These are phyloP conservation scores for Russula olivacea DNA, from an alignment of 768 basidiomycete species.

Conservation along the genomic window DNA sequence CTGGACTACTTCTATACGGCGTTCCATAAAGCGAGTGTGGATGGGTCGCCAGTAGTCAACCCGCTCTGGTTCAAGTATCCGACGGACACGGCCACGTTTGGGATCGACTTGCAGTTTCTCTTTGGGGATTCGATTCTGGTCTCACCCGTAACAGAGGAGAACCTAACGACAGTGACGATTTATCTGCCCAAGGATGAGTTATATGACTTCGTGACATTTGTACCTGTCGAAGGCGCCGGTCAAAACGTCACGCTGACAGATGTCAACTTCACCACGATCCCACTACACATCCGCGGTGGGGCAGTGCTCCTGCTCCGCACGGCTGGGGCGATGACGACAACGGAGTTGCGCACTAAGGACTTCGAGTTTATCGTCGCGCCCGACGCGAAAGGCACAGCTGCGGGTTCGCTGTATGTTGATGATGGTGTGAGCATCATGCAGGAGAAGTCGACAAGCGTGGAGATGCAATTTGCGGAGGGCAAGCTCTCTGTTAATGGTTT, in stretches of 20 bases:
- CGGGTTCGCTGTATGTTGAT: slow-evolving; percentile 54
- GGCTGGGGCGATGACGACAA: slow-evolving; percentile 55
- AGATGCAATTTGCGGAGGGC: slow-evolving; percentile 29
- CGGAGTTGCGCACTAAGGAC: slow-evolving; percentile 45
- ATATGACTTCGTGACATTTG: slow-evolving; percentile 54
- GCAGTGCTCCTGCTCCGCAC: slow-evolving; percentile 51
- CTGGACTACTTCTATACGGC: slow-evolving; percentile 69
- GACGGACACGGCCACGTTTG: slow-evolving; percentile 50
- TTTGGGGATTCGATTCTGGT: slow-evolving; percentile 62
- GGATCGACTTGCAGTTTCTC: slow-evolving; percentile 64
- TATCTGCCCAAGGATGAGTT: slow-evolving; percentile 62
- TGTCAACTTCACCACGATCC: slow-evolving; percentile 52
- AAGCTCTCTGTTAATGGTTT: slow-evolving; percentile 31
- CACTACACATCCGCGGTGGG: slow-evolving; percentile 57
- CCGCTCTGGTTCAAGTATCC: slow-evolving; percentile 67
- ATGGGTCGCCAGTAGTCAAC: slow-evolving; percentile 61
- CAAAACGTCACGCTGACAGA: slow-evolving; percentile 40
- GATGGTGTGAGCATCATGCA: slow-evolving; percentile 50
- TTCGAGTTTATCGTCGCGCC: slow-evolving; percentile 64
- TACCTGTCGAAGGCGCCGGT: slow-evolving; percentile 45
- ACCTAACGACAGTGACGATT: slow-evolving; percentile 49
- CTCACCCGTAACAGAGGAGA: slow-evolving; percentile 59
- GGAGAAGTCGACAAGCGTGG: slow-evolving; percentile 29
- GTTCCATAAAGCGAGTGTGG: slow-evolving; percentile 50
- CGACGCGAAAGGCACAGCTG: slow-evolving; percentile 42